These are phyloP conservation scores for Metarhizium anisopliae DNA, from an alignment of 2,329 filamentous ascomycete species.

Conservation along the genomic window DNA sequence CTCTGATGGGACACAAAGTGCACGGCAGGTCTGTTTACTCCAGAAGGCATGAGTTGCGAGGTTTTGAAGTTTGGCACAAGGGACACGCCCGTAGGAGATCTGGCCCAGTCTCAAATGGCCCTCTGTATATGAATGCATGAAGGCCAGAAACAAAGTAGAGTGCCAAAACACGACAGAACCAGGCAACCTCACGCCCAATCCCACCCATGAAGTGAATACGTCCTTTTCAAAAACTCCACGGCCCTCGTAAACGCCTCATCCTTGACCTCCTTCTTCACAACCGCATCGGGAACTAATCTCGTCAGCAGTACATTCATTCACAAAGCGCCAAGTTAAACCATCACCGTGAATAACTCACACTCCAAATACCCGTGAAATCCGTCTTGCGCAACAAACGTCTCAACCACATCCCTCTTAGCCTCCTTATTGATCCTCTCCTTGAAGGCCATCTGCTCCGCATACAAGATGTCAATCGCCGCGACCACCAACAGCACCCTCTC, in stretches of 20 bases:
- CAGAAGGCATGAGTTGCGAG: too few relatives aligned
- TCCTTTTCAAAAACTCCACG: conserved; percentile 8
- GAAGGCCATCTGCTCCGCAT: conserved; percentile 17
- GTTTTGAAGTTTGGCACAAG: too few relatives aligned
- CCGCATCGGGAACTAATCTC: conserved; percentile 11
- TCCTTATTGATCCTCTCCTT: conserved; percentile 24
- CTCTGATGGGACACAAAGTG: too few relatives aligned
- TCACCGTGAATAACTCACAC: conserved; percentile 2
- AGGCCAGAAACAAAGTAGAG: too few relatives aligned
- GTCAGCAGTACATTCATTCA: neutral
- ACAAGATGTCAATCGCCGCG: conserved; percentile 30
- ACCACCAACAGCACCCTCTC: conserved; percentile 29
- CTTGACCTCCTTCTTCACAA: conserved; percentile 9
- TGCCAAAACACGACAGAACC: too few relatives aligned
- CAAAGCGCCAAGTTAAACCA: neutral
- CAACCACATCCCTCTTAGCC: conserved; percentile 12
- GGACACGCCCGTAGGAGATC: too few relatives aligned
- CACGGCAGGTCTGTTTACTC: too few relatives aligned
- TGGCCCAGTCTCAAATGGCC: too few relatives aligned
- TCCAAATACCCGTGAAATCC: conserved; percentile 21
- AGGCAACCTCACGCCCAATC: neutral
- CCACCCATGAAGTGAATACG: conserved; percentile 1
- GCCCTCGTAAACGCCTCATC: conserved; percentile 7
- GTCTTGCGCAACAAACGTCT: conserved; percentile 12
- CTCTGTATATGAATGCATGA: too few relatives aligned